A percentile compares a stretch with the other conserved stretches of the same genome.
phyloP scores from a whole-genome alignment of 1,284 basidiomycete species.

The Moesziomyces sp. region DNA sequence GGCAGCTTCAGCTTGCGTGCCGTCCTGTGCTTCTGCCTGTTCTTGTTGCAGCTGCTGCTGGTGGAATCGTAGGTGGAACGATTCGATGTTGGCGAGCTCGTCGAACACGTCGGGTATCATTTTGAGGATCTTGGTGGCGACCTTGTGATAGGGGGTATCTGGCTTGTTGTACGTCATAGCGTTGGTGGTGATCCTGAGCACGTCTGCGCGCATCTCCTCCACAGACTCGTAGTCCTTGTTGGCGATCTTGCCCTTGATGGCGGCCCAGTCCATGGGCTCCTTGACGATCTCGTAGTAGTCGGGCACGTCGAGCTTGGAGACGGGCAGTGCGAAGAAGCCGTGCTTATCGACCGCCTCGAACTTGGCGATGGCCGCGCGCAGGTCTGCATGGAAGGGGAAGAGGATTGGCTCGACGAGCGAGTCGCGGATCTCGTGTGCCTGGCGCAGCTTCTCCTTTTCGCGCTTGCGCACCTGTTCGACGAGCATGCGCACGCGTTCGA shows the following conservation, averaged over 20 bases:
- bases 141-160: conserved; percentile 78
- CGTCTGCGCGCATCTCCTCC: conserved; percentile 82
- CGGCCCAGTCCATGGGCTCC: conserved; percentile 87
- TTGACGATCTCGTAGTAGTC: conserved; percentile 91
- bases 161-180: conserved; percentile 86
- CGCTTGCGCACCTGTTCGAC: conserved; percentile 81
- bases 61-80: conserved; percentile 24
- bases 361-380: conserved; percentile 26
- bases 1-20: neutral
- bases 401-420: conserved; percentile 71
- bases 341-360: conserved; percentile 46
- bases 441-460: conserved; percentile 83
- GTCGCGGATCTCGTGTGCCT: conserved; percentile 78
- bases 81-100: conserved; percentile 69
- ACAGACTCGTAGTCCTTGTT: conserved; percentile 81
- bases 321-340: conserved; percentile 57
- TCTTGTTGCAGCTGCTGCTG: conserved; percentile 8
- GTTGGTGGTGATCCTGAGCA: conserved; percentile 84
- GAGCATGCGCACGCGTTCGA: conserved; percentile 79
- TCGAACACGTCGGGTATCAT: conserved; percentile 72
- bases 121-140: conserved; percentile 78
- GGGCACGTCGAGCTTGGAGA: conserved; percentile 79
- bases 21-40: conserved; percentile 1
- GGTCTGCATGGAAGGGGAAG: conserved; percentile 39
- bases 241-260: conserved; percentile 75